Base-by-base conservation (phyloP, 768 basidiomycete species). In the Lactarius evosmus region DNA sequence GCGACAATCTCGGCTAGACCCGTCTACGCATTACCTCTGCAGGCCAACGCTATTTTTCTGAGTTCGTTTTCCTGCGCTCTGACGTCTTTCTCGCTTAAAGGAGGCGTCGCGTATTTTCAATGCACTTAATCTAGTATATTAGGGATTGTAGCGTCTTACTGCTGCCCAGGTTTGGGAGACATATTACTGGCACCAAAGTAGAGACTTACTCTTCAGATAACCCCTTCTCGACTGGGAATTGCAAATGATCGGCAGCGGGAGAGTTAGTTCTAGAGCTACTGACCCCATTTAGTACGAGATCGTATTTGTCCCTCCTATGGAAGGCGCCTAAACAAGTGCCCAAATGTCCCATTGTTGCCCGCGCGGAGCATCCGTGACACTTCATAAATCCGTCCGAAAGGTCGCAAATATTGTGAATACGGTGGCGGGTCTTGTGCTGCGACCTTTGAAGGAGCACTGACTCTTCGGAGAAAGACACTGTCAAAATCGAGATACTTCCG, bases 401-500 rank as follows among this genome's bases (percentile, higher is more conserved):
- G 12, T 32, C 14, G 38, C 52, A 54, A 12, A 19, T 14, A 29
- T 25, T 30, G 32, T 33, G n/a, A n/a, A 19, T 22, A 25, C 29
- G 17, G 19, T 56, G 19, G 27, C 11, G 22, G 27, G n/a, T 38
- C 33, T 16, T 49, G 8, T 44, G 7, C 53, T 29, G 17, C 54
- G 40, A 33, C 29, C 34, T 54, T 36, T 46, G 55, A 62, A 30
- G 25, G n/a, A 7, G 27, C 32, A 17, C 56, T 36, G 17, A 9
- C 56, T 41, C 32, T 58, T 29, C 50, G 56, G 62, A 34, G 50
- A 52, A 62, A 22, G 30, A n/a, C 29, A n/a, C 38, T 41, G 50
- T 52, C 56, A 63, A 52, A 33, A 40, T 41, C 40, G 4, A 58
- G 50, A 33, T 32, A 25, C 29, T 30, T 25, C 56, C 62, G 41